Percentiles rank a stretch among this genome's conserved stretches.
phyloP scores from a whole-genome alignment of 495 filamentous ascomycete species.

The Rhizodiscina lignyota region DNA sequence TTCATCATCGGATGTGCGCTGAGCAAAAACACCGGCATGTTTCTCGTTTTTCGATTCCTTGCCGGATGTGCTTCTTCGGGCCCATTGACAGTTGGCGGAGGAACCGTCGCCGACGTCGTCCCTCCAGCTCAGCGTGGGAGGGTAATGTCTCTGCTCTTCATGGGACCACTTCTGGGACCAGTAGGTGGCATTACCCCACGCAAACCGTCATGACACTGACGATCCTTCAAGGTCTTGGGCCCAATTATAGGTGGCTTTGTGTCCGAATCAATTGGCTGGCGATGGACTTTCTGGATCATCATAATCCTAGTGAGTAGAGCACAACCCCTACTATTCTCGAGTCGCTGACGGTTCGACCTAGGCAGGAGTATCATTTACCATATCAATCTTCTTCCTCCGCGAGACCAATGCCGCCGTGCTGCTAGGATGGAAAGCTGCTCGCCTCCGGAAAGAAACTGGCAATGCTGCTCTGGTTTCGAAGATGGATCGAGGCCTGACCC shows the following conservation, averaged over 20 bases:
- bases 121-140: conserved; percentile 19
- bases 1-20: conserved; percentile 59
- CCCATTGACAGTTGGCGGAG: conserved; percentile 32
- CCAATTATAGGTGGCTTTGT: neutral
- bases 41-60: conserved; percentile 51
- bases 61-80: conserved; percentile 44
- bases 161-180: conserved; percentile 19
- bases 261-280: neutral
- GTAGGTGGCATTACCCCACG: neutral
- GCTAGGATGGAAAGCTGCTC: conserved; percentile 11
- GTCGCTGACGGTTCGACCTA: conserved; percentile 1
- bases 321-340: conserved; percentile 13
- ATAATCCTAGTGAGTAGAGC: neutral
- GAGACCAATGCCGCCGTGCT: conserved; percentile 17
- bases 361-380: neutral
- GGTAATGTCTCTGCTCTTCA: conserved; percentile 20
- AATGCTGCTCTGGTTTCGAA: conserved; percentile 7
- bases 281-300: neutral
- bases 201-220: neutral
- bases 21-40: conserved; percentile 34
- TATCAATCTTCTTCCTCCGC: conserved; percentile 5
- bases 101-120: conserved; percentile 13
- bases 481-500: conserved; percentile 2
- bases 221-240: conserved; percentile 10
- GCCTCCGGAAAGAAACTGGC: conserved; percentile 10